These are phyloP conservation scores for Candida dubliniensis DNA, from an alignment of 1,139 yeast species.

Conservation along the genomic window DNA sequence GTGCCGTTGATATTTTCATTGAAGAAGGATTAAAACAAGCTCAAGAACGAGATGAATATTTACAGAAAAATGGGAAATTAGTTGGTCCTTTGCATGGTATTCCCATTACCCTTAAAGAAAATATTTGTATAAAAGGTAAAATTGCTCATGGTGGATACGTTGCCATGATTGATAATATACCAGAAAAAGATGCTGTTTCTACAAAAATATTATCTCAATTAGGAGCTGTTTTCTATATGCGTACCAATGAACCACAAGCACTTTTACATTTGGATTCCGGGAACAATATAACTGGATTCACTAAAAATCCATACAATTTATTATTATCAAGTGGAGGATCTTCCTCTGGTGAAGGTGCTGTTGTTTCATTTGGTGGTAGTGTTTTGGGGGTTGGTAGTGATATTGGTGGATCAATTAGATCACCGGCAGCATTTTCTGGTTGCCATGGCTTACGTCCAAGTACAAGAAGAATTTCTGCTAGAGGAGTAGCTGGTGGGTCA, in stretches of 20 bases:
- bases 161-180: conserved; percentile 48
- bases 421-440: conserved; percentile 74
- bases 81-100: conserved; percentile 78
- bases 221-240: conserved; percentile 63
- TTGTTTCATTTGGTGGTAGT: conserved; percentile 65
- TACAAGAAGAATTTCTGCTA: conserved; percentile 53
- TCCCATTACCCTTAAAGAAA: conserved; percentile 78
- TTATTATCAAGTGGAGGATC: conserved; percentile 57
- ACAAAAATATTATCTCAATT: conserved; percentile 53
- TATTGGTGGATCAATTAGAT: conserved; percentile 77
- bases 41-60: conserved; percentile 37
- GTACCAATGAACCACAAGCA: conserved; percentile 50
- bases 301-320: conserved; percentile 42
- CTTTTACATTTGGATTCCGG: conserved; percentile 49
- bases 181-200: conserved; percentile 51
- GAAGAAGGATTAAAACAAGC: conserved; percentile 40
- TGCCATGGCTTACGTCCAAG: conserved; percentile 70
- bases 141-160: conserved; percentile 67
- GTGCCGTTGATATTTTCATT: conserved; percentile 34
- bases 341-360: conserved; percentile 76
- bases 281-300: conserved; percentile 41
- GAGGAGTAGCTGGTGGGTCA: conserved; percentile 48
- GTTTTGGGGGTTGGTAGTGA: conserved; percentile 73
- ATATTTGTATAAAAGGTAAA: conserved; percentile 56
- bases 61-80: conserved; percentile 53